Percentiles rank a stretch among this genome's conserved stretches.
Evolutionary conservation across 2,329 filamentous ascomycete genomes (phyloP).

Genomic region (Nothophoma quercina): DNA sequence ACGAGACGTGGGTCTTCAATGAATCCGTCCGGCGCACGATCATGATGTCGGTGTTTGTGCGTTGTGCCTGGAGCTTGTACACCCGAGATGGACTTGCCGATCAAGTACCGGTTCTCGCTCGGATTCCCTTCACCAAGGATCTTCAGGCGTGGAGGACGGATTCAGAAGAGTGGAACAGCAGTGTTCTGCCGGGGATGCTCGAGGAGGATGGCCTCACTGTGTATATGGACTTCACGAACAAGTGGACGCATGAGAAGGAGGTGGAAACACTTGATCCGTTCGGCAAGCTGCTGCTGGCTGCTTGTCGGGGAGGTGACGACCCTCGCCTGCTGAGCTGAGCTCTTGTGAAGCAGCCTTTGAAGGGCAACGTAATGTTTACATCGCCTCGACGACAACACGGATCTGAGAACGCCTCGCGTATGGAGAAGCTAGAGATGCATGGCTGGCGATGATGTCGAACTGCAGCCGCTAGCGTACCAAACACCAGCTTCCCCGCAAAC

Average conservation of each 20-base stretch:
- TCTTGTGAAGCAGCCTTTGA: not conserved
- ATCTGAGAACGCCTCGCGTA: not conserved
- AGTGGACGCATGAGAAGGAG: slow-evolving; percentile 22
- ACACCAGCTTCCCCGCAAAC: slow-evolving; percentile 10
- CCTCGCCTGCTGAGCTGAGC: slow-evolving; percentile 24
- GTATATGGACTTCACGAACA: slow-evolving; percentile 31
- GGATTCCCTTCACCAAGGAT: slow-evolving; percentile 31
- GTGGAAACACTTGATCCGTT: slow-evolving; percentile 27
- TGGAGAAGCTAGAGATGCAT: slow-evolving; percentile 2
- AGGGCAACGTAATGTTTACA: not conserved
- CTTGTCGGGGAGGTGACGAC: slow-evolving; percentile 34
- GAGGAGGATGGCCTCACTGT: slow-evolving; percentile 25
- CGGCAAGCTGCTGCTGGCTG: slow-evolving; percentile 34
- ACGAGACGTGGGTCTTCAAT: slow-evolving; percentile 34
- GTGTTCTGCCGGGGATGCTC: slow-evolving; percentile 3
- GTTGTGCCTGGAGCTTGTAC: slow-evolving; percentile 32
- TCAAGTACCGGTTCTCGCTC: slow-evolving; percentile 31
- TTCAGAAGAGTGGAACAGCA: slow-evolving; percentile 21
- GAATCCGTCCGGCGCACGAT: slow-evolving; percentile 41
- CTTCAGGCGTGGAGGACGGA: slow-evolving; percentile 25
- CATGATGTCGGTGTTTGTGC: slow-evolving; percentile 37
- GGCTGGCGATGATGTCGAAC: slow-evolving; percentile 4
- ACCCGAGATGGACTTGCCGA: slow-evolving; percentile 32
- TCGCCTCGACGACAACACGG: not conserved
- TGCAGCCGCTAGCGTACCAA: slow-evolving; percentile 11